These are phyloP conservation scores for Cercospora sesami DNA, from an alignment of 2,329 filamentous ascomycete genomes.

Conservation along the genomic window DNA sequence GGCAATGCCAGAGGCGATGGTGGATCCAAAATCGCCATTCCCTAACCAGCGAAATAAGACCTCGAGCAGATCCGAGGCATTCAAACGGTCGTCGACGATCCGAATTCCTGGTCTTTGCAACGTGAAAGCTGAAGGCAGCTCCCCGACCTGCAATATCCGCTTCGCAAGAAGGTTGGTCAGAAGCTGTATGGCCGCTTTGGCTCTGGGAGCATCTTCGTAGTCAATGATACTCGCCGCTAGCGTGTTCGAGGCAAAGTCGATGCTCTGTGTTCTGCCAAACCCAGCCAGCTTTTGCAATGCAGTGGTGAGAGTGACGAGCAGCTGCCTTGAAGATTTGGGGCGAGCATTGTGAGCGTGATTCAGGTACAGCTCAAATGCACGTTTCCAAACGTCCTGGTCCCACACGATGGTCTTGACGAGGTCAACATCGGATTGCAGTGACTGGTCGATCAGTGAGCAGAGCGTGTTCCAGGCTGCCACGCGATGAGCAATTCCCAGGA, in stretches of 20 bases:
- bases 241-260: conserved; percentile 5
- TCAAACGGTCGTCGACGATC: neutral
- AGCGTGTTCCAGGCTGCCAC: conserved; percentile 51
- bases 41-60: conserved; percentile 38
- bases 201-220: conserved; percentile 20
- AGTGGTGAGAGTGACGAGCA: conserved; percentile 45
- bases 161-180: conserved; percentile 24
- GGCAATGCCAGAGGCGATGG: conserved; percentile 34
- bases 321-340: conserved; percentile 50
- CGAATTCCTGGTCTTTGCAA: neutral
- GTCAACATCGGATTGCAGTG: conserved; percentile 35
- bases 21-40: conserved; percentile 38
- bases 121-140: conserved; percentile 14
- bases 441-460: conserved; percentile 47
- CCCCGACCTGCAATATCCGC: conserved; percentile 18
- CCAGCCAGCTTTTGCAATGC: conserved; percentile 37
- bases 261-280: neutral
- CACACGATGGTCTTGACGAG: conserved; percentile 38
- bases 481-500: conserved; percentile 41
- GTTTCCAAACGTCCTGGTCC: conserved; percentile 42
- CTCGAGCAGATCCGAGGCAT: conserved; percentile 14
- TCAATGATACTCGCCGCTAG: conserved; percentile 14
- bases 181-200: conserved; percentile 28
- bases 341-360: conserved; percentile 46
- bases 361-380: conserved; percentile 45